phyloP scores from a whole-genome alignment of 1,139 yeast genomes.

The Insectozyma bohioensis region DNA sequence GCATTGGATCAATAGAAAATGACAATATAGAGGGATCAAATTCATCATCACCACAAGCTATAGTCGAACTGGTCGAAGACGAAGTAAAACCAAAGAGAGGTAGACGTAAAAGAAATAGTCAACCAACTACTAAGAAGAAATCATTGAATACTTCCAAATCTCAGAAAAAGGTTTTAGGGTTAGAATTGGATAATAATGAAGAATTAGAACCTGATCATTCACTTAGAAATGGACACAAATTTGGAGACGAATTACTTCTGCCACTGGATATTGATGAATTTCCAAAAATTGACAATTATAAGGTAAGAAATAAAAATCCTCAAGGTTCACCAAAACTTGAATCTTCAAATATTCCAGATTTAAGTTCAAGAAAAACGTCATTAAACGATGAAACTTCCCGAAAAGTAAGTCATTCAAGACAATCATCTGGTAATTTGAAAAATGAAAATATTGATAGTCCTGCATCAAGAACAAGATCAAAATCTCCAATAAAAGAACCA shows the following conservation, averaged over 20 bases:
- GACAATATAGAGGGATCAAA: too few relatives aligned
- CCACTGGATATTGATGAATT: not conserved
- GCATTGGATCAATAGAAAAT: too few relatives aligned
- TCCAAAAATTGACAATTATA: not conserved
- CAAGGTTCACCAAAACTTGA: conserved; percentile 6
- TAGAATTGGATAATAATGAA: conserved; percentile 8
- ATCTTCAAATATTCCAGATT: conserved; percentile 2
- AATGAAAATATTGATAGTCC: conserved; percentile 25
- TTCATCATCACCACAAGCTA: too few relatives aligned
- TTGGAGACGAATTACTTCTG: conserved; percentile 16
- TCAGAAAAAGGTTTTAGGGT: conserved; percentile 3
- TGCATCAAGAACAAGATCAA: conserved; percentile 41
- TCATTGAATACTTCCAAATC: not conserved
- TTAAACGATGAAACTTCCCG: conserved; percentile 1
- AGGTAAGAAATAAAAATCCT: conserved; percentile 1
- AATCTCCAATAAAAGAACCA: conserved; percentile 40
- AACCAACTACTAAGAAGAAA: not conserved
- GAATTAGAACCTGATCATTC: conserved; percentile 21
- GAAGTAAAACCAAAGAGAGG: not conserved
- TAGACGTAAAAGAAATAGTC: not conserved
- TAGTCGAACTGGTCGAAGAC: not conserved
- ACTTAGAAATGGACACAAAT: conserved; percentile 23
- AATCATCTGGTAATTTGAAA: not conserved
- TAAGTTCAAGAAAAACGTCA: conserved; percentile 5
- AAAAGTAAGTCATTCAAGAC: not conserved